Base-by-base conservation (phyloP, 768 basidiomycete genomes). In the Candolleomyces eurysporus region DNA sequence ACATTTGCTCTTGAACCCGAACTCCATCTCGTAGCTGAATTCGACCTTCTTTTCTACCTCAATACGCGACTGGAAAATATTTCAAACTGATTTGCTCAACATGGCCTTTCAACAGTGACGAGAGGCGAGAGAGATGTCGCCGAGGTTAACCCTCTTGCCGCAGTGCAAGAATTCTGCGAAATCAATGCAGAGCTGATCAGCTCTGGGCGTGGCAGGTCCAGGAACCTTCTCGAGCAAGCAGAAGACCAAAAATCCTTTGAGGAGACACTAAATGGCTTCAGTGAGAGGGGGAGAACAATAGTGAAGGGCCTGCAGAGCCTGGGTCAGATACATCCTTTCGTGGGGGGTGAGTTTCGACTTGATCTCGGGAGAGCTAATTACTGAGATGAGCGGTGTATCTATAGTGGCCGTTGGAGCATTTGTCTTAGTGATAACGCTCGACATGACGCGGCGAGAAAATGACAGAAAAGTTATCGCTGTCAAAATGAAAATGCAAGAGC, bases 351-450 rank as follows among this genome's bases (percentile, higher is more conserved):
- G 70, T 30, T 9, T 17, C 13, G 16, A 17, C 46, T 30, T 40
- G 48, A 16, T 57, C 19, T 16, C 49, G 51, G 4, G 32, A 11
- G 5, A 13, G 32, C 13, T 5, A 14, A 17, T 21, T 16, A 36
- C 19, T 51, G 7, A 7, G 4, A 32, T 49, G 8, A 2, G 0
- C 19, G 46, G 2, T 17, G 5, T 58, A 22, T 19, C 8, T 16
- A 1, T 46, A 73, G 84, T 82, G 50, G 82, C 77, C 31, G 79
- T 84, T 17, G 66, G 77, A 13, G 82, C 83, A 1, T 85, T 85
- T 68, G 74, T 78, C 40, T 71, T 81, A 0, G 81, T 82, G 5
- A 74, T 82, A 30, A 76, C 77, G 17, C 70, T 85, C 40, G 82
- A 84, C 57, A 58, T 79, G 58, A 79, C 78, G 3, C 72, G 83